A percentile compares a stretch with the other conserved stretches of the same genome.
phyloP scores from a whole-genome alignment of 441 rosid species.

The Gossypium davidsonii region DNA sequence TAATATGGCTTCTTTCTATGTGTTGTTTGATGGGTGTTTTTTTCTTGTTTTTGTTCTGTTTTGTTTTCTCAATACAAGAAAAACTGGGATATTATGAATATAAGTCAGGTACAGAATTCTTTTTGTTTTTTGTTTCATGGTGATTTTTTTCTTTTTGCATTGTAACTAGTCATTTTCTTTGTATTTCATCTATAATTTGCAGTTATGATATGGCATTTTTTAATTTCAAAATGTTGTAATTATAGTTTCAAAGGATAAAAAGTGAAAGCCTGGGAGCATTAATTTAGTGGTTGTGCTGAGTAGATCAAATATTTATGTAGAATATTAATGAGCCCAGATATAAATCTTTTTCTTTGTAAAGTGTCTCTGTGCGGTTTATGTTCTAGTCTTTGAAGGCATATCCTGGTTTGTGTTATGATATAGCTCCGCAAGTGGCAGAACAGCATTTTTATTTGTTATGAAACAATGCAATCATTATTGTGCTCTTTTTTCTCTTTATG shows the following conservation, averaged over 20 bases:
- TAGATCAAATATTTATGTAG: neutral
- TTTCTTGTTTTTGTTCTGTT: neutral
- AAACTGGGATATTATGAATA: neutral
- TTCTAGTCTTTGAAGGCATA: neutral
- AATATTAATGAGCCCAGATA: neutral
- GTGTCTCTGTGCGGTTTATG: neutral
- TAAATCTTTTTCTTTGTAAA: neutral
- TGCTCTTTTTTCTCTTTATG: neutral
- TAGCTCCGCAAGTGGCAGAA: neutral
- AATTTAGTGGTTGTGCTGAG: neutral
- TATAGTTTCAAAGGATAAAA: neutral
- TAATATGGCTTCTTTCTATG: constrained; percentile 12
- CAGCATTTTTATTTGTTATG: neutral
- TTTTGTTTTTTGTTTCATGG: neutral
- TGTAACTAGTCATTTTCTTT: neutral
- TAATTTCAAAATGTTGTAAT: neutral
- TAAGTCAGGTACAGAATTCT: neutral
- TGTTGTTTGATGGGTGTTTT: constrained; percentile 7
- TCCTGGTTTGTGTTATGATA: neutral
- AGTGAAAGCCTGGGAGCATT: neutral
- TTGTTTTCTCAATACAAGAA: neutral
- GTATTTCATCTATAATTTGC: neutral
- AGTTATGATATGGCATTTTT: neutral
- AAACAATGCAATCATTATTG: neutral
- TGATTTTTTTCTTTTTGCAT: neutral